phyloP scores from a whole-genome alignment of 2,329 filamentous ascomycete species.

The Pseudogymnoascus sp. region DNA sequence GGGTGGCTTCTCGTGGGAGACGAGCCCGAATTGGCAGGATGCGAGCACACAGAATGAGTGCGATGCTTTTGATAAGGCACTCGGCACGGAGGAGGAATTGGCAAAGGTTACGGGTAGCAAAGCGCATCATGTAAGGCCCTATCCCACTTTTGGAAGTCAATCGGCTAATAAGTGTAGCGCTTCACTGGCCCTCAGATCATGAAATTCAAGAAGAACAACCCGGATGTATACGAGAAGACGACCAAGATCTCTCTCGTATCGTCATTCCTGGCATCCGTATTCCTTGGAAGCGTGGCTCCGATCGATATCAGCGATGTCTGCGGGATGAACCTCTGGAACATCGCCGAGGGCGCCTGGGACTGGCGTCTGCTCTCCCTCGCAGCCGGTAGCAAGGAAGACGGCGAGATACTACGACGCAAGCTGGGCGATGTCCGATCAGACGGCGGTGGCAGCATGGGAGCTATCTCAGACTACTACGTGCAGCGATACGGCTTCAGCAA shows the following conservation, averaged over 20 bases:
- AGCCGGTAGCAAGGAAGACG: constrained; percentile 41
- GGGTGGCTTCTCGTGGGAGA: constrained; percentile 70
- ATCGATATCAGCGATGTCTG: constrained; percentile 93
- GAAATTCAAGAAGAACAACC: constrained; percentile 72
- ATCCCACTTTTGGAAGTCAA: neutral
- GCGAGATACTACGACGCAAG: constrained; percentile 62
- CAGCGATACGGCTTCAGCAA: constrained; percentile 67
- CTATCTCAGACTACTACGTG: constrained; percentile 71
- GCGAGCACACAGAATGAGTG: constrained; percentile 89
- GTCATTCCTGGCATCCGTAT: constrained; percentile 85
- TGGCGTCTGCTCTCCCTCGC: constrained; percentile 67
- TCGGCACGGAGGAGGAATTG: constrained; percentile 61
- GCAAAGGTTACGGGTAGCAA: constrained; percentile 81
- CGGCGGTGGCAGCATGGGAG: constrained; percentile 71
- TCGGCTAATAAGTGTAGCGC: constrained; percentile 44
- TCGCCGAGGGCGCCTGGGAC: constrained; percentile 65
- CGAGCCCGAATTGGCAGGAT: constrained; percentile 96
- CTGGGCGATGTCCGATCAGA: constrained; percentile 74
- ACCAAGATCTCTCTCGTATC: constrained; percentile 87
- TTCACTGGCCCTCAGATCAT: constrained; percentile 98
- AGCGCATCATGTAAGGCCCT: constrained; percentile 75
- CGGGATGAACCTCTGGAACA: constrained; percentile 96
- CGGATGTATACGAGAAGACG: constrained; percentile 73
- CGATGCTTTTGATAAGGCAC: constrained; percentile 70
- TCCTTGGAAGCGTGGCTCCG: constrained; percentile 77